These are phyloP conservation scores for Malassezia sp. DNA, from an alignment of 1,284 basidiomycete species.

Conservation along the genomic window DNA sequence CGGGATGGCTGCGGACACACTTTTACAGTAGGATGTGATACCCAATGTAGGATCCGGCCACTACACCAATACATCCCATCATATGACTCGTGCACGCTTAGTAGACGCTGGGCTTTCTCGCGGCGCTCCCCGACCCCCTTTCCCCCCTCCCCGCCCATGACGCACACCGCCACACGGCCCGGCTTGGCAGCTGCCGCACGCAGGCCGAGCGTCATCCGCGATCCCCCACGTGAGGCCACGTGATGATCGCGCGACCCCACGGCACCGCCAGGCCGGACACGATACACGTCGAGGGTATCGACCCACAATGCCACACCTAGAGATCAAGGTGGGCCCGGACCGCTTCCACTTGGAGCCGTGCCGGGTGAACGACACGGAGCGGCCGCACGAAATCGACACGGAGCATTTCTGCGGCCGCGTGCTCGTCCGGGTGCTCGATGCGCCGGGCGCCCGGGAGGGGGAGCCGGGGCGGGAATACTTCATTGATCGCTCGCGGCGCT, in stretches of 20 bases:
- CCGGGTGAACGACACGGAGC: slow-evolving; percentile 43
- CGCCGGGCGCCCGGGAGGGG: slow-evolving; percentile 38
- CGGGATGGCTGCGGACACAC: no score
- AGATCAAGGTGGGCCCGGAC: slow-evolving; percentile 46
- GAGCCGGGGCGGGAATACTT: slow-evolving; percentile 42
- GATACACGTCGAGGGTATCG: background rate
- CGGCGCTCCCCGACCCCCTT: no score
- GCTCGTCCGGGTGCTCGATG: slow-evolving; percentile 47
- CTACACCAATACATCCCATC: no score
- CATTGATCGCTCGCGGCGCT: slow-evolving; percentile 44
- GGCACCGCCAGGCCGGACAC: background rate
- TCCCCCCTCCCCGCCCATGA: no score
- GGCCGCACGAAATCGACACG: slow-evolving; percentile 48
- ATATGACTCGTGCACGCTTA: no score
- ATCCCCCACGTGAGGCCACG: background rate
- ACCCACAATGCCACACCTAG: slow-evolving; percentile 33
- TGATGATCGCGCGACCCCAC: no score
- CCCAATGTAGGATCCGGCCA: no score
- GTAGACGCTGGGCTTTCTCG: no score
- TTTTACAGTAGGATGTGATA: no score
- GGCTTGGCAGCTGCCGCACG: background rate
- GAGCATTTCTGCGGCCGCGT: slow-evolving; percentile 48
- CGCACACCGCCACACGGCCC: background rate
- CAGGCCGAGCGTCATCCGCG: no score
- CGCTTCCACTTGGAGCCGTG: slow-evolving; percentile 44